Percentiles rank a stretch among this genome's conserved stretches.
phyloP scores from a whole-genome alignment of 345 rosid genomes.

The Corchorus olitorius region DNA sequence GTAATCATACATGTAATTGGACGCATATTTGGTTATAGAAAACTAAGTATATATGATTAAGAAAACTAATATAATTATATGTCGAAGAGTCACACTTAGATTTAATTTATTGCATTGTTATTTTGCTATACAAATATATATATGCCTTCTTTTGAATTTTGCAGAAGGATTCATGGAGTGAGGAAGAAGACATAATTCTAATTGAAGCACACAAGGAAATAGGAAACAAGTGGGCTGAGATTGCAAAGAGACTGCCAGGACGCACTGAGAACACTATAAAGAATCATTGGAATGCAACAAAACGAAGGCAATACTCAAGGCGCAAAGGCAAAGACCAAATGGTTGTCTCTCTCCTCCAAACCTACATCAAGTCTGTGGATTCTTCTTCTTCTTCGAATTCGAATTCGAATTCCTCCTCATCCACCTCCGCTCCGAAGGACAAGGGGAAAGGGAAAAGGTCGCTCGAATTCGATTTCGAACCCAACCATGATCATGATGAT shows the following conservation, averaged over 20 bases:
- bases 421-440: background rate
- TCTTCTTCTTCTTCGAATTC: too few species aligned
- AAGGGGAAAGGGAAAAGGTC: background rate
- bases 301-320: slow-evolving; percentile 46
- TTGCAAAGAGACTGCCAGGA: slow-evolving; percentile 56
- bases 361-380: slow-evolving; percentile 41
- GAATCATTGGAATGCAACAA: slow-evolving; percentile 61
- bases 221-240: slow-evolving; percentile 80
- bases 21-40: too few species aligned
- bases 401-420: background rate
- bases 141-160: background rate
- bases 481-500: background rate
- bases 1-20: too few species aligned
- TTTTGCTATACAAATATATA: background rate
- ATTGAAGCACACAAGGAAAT: slow-evolving; percentile 51
- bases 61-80: too few species aligned
- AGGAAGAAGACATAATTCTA: slow-evolving; percentile 53
- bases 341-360: slow-evolving; percentile 27
- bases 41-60: too few species aligned
- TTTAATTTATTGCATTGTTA: background rate
- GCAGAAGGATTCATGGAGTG: slow-evolving; percentile 78
- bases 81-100: too few species aligned
- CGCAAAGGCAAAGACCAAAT: slow-evolving; percentile 35
- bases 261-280: slow-evolving; percentile 67
- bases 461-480: background rate